Evolutionary conservation across 2,329 filamentous ascomycete species (phyloP).

Genomic region (Colletotrichum noveboracense): DNA sequence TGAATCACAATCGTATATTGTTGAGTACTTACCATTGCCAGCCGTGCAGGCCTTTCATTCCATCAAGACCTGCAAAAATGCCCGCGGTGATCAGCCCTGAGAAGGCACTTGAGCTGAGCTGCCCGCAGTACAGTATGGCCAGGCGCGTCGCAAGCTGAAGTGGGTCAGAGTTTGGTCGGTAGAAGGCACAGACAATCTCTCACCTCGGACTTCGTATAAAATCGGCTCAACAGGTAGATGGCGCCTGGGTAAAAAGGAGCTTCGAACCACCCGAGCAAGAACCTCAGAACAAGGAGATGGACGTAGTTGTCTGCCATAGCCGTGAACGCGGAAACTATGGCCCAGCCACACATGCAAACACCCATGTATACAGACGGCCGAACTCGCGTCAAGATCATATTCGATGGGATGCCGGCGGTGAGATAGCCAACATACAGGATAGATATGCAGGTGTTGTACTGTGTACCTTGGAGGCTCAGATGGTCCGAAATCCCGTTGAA

Average conservation of each 20-base stretch:
- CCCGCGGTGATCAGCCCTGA: conserved; percentile 48
- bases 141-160: conserved; percentile 36
- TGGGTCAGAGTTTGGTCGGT: not conserved
- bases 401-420: conserved; percentile 8
- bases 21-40: conserved; percentile 30
- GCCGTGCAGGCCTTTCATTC: conserved; percentile 26
- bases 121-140: conserved; percentile 48
- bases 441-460: conserved; percentile 37
- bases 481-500: conserved; percentile 49
- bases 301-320: not conserved
- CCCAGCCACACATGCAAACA: not conserved
- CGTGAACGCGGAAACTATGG: not conserved
- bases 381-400: conserved; percentile 3
- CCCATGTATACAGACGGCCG: conserved; percentile 12
- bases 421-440: conserved; percentile 26
- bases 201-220: conserved; percentile 57
- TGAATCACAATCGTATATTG: not conserved
- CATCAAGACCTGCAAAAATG: conserved; percentile 37
- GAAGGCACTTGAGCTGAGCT: conserved; percentile 40
- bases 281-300: conserved; percentile 12
- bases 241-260: conserved; percentile 41
- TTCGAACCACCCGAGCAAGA: conserved; percentile 43
- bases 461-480: conserved; percentile 47
- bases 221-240: conserved; percentile 50
- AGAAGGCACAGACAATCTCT: not conserved